Base-by-base conservation (phyloP, 1,284 basidiomycete species). In the Cryptococcus floricola region DNA sequence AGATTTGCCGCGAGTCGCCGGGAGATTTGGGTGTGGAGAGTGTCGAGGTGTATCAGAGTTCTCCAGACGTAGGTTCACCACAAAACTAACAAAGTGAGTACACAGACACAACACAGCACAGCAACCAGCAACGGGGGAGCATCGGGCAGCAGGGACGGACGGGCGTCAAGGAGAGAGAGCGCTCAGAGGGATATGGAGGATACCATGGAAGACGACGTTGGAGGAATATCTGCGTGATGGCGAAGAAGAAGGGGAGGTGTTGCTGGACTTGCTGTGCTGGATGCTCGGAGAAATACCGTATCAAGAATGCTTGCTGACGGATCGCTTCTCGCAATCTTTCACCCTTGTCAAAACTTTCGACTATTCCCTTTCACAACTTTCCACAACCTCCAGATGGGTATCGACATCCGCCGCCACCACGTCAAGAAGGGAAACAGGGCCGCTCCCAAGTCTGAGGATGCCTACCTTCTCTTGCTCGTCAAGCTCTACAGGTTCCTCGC, bases 401-500 rank as follows among this genome's bases (percentile, higher is more conserved):
- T 98, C 82, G 95, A 98, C 81, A 87, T 98, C 81, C 84, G 85
- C 78, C 83, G 84, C 81, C 95, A 98, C 84, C 95, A 99, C 87
- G 94, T 97, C 86, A 97, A 91, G 87, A 97, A 95, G 85, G 88
- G 94, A 73, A 83, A 86, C 77, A 87, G 95, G 70, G 89, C 89
- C 68, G 92, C 92, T 66, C 95, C 95, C 79, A 91, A 91, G 84
- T 95, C 91, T 78, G 91, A 98, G 89, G 95, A 98, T 81, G 94
- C 95, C 39, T 98, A 98, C 82, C 86, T 98, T 73, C 87, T 97
- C 76, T 85, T 98, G 74, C 87, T 99, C 63, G 95, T 98, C 80
- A 98, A 98, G 95, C 86, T 98, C 67, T 99, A 98, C 85, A 92
- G 95, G 74, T 99, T 98, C 87, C 83, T 99, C 65, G 94, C 95